Evolutionary conservation across 1,139 yeast species (phyloP).

Genomic region (Torulaspora globosa): DNA sequence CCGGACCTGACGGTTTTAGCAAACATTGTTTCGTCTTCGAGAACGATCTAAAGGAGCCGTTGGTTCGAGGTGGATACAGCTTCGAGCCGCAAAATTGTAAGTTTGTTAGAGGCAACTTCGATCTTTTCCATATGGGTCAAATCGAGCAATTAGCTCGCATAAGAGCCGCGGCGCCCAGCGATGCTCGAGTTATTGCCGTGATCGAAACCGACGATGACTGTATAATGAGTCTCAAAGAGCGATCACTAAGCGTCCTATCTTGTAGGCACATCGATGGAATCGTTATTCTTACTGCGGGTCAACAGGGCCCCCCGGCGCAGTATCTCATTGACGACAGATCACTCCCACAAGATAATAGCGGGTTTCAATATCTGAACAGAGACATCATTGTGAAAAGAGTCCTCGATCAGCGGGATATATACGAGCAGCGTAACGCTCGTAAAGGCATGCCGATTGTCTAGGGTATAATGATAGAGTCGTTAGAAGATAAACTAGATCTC

Average conservation of each 20-base stretch:
- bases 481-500: slow-evolving; percentile 5
- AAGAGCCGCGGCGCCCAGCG: slow-evolving; percentile 36
- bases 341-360: slow-evolving; percentile 18
- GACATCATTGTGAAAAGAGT: slow-evolving; percentile 37
- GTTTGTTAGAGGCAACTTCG: slow-evolving; percentile 79
- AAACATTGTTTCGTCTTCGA: slow-evolving; percentile 60
- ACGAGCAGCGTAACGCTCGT: slow-evolving; percentile 36
- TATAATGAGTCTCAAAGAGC: slow-evolving; percentile 81
- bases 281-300: slow-evolving; percentile 29
- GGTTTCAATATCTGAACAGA: slow-evolving; percentile 35
- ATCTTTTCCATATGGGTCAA: slow-evolving; percentile 90
- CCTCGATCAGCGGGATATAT: slow-evolving; percentile 29
- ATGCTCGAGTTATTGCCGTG: slow-evolving; percentile 61
- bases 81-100: slow-evolving; percentile 40
- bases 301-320: not conserved
- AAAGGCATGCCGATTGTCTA: slow-evolving; percentile 30
- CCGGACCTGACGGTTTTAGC: slow-evolving; percentile 58
- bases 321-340: slow-evolving; percentile 16
- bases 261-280: slow-evolving; percentile 81
- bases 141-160: slow-evolving; percentile 49
- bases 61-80: slow-evolving; percentile 36
- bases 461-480: slow-evolving; percentile 5
- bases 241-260: slow-evolving; percentile 82
- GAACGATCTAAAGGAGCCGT: slow-evolving; percentile 17
- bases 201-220: slow-evolving; percentile 70